Conservation (phyloP, 2,329 filamentous ascomycete species). For the Cladophialophora bantiana region DNA sequence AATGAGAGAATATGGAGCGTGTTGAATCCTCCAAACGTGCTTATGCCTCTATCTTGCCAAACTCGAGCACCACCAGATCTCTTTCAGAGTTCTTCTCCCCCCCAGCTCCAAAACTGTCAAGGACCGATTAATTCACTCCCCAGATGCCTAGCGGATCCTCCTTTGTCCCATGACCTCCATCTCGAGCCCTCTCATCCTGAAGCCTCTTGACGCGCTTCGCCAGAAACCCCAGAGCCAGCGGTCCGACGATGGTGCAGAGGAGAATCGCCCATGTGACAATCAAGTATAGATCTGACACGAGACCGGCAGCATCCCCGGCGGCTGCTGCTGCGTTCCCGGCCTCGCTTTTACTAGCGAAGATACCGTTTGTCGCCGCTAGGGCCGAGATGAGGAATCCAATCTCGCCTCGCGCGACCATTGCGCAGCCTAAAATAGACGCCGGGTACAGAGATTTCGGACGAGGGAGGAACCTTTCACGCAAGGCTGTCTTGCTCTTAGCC, state of each 20-base stretch:
- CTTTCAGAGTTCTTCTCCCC: too few relatives aligned
- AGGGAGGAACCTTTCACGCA: conserved; percentile 48
- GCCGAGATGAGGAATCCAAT: conserved; percentile 79
- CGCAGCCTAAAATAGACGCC: conserved; percentile 68
- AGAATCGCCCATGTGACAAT: conserved; percentile 65
- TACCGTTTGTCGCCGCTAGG: conserved; percentile 64
- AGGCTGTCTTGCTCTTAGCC: not conserved
- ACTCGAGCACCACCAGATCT: not conserved
- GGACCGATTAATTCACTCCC: conserved; percentile 19
- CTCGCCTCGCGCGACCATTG: conserved; percentile 80
- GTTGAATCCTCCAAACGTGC: not conserved
- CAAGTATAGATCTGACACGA: conserved; percentile 57
- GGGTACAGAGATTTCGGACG: conserved; percentile 66
- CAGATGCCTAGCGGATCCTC: conserved; percentile 33
- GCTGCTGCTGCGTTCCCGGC: not conserved
- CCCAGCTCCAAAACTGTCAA: not conserved
- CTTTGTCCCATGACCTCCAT: conserved; percentile 6
- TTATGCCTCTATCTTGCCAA: not conserved
- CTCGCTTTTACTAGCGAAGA: conserved; percentile 48
- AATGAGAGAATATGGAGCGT: too few relatives aligned
- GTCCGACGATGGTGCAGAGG: conserved; percentile 63
- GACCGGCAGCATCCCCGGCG: conserved; percentile 33
- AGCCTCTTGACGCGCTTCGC: conserved; percentile 53
- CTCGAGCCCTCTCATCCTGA: conserved; percentile 11
- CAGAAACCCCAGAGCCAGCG: conserved; percentile 59